Conservation (phyloP, 345 rosid species). For the Camelina neglecta region DNA sequence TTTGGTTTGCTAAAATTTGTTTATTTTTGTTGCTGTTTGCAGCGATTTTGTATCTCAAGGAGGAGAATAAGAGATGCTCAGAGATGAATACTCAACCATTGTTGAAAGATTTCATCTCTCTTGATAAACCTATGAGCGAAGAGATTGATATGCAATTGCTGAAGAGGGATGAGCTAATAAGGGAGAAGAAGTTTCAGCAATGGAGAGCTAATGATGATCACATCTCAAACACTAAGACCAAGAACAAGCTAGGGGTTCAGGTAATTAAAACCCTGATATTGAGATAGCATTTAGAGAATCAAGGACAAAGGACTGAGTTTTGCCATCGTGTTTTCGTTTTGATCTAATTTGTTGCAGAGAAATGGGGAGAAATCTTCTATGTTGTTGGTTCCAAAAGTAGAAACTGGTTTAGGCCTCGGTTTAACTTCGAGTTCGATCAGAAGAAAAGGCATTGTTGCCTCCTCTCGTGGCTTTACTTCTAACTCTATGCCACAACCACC, state of each 20-base stretch:
- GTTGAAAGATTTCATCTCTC: conserved; percentile 74
- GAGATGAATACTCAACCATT: conserved; percentile 58
- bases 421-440: conserved; percentile 51
- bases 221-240: conserved; percentile 43
- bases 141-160: conserved; percentile 25
- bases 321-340: neutral
- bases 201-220: conserved; percentile 56
- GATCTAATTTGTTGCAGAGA: conserved; percentile 47
- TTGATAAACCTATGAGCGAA: conserved; percentile 47
- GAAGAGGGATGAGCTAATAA: conserved; percentile 21
- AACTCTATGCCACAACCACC: conserved; percentile 41
- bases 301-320: conserved; percentile 26
- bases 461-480: conserved; percentile 37
- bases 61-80: conserved; percentile 51
- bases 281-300: neutral
- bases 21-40: conserved; percentile 35
- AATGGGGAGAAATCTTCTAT: conserved; percentile 51
- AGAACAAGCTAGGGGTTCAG: conserved; percentile 48
- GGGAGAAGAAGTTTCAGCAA: conserved; percentile 66
- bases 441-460: conserved; percentile 46
- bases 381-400: conserved; percentile 56
- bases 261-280: conserved; percentile 35
- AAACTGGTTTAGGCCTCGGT: conserved; percentile 48
- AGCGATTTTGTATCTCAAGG: conserved; percentile 69
- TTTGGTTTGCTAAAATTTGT: neutral